A percentile compares a stretch with the other conserved stretches of the same genome.
Conservation (phyloP, 225 moss, liverwort and hornwort genomes). For the Straminergon stramineum region DNA sequence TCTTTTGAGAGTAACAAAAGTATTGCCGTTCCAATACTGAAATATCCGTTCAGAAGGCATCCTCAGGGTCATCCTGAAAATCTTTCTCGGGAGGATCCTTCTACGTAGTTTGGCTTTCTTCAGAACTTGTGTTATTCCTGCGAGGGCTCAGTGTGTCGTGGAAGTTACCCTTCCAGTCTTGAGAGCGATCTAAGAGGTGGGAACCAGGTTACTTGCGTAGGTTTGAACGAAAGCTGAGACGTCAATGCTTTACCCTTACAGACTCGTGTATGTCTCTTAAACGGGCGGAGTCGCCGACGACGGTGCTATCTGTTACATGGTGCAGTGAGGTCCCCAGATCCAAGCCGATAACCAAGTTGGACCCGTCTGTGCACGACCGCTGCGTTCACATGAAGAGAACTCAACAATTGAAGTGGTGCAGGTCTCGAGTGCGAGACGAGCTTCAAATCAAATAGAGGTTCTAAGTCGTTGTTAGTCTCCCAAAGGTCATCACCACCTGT, state of each 20-base stretch:
- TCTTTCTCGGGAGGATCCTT: background rate
- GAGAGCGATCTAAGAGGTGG: constrained; percentile 7
- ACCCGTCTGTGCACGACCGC: constrained; percentile 6
- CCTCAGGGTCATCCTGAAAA: background rate
- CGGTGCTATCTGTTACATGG: background rate
- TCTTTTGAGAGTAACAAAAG: background rate
- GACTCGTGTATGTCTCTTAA: background rate
- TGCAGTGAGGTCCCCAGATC: constrained; percentile 6
- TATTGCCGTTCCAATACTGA: background rate
- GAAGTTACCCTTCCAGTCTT: background rate
- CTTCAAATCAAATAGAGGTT: constrained; percentile 35
- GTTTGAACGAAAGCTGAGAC: background rate
- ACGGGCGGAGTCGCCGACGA: background rate
- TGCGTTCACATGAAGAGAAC: constrained; percentile 39
- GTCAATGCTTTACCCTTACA: constrained; percentile 1
- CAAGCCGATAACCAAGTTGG: background rate
- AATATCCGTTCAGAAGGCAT: background rate
- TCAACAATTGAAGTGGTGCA: constrained; percentile 40
- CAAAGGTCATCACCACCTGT: background rate
- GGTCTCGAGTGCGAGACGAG: constrained; percentile 40
- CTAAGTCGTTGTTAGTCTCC: background rate
- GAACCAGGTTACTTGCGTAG: background rate
- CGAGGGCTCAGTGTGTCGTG: background rate
- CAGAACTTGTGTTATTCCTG: background rate
- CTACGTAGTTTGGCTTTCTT: background rate